Percentiles rank a stretch among this genome's conserved stretches.
phyloP scores from a whole-genome alignment of 805 yeast species.

The Suhomyces faveliae region DNA sequence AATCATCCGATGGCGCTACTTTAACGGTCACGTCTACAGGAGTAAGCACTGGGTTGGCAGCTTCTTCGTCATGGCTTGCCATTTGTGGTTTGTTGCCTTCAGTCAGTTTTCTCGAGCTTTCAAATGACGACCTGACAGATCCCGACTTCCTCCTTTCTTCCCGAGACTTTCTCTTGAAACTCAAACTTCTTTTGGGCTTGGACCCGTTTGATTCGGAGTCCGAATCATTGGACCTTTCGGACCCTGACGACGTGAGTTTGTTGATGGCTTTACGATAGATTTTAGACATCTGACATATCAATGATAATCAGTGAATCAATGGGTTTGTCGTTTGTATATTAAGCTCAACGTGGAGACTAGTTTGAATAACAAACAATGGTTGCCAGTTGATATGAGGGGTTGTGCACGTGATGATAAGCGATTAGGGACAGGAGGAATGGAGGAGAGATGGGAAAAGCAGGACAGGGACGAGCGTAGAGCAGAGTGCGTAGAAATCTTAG shows the following conservation, averaged over 20 bases:
- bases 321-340: neutral
- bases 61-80: neutral
- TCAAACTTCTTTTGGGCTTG: constrained; percentile 9
- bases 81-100: neutral
- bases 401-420: neutral
- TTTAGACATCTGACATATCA: constrained; percentile 9
- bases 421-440: no score
- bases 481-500: no score
- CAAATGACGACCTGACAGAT: neutral
- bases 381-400: neutral
- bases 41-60: neutral
- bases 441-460: no score
- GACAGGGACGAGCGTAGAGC: no score
- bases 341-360: neutral
- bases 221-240: constrained; percentile 1
- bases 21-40: constrained; percentile 3
- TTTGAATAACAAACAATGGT: neutral
- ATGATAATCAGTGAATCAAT: neutral
- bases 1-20: neutral
- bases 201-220: constrained; percentile 3
- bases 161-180: constrained; percentile 6
- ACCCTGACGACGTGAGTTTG: constrained; percentile 8
- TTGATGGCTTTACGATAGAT: constrained; percentile 11
- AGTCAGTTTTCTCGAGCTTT: neutral
- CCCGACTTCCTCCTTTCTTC: neutral